Conservation (phyloP, 768 basidiomycete genomes). For the Termitomyces sp. region DNA sequence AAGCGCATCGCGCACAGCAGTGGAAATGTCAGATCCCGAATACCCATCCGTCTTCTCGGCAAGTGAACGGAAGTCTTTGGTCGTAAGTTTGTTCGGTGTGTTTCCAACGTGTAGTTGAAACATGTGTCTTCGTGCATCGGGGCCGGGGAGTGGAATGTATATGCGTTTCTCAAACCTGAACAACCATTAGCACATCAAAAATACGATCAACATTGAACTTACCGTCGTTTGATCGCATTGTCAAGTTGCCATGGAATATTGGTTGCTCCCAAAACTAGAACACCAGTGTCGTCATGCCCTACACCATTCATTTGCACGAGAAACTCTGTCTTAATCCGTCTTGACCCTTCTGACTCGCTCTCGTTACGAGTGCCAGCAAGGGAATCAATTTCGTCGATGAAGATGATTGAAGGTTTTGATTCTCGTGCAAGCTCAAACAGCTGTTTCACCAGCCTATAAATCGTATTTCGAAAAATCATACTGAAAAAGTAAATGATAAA, state of each 20-base stretch:
- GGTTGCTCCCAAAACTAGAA: constrained; percentile 93
- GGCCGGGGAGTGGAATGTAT: constrained; percentile 94
- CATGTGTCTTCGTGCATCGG: constrained; percentile 90
- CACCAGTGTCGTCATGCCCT: constrained; percentile 94
- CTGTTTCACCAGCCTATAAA: constrained; percentile 81
- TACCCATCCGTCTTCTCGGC: constrained; percentile 91
- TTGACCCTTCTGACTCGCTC: constrained; percentile 95
- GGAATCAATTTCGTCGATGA: constrained; percentile 98
- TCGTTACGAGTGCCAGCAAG: constrained; percentile 92
- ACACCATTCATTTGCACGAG: constrained; percentile 99
- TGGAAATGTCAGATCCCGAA: constrained; percentile 92
- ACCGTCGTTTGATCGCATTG: constrained; percentile 95
- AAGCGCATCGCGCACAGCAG: constrained; percentile 91
- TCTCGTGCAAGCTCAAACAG: constrained; percentile 96
- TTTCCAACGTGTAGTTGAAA: constrained; percentile 94
- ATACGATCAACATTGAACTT: constrained; percentile 14
- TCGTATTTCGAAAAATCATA: neutral
- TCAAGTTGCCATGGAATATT: constrained; percentile 99
- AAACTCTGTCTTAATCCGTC: constrained; percentile 97
- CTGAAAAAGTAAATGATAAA: constrained; percentile 1
- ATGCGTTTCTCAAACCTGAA: constrained; percentile 93
- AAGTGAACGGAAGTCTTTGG: constrained; percentile 73
- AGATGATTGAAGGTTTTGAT: constrained; percentile 95
- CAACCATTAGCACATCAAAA: neutral
- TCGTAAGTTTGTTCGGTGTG: constrained; percentile 80